phyloP scores from a whole-genome alignment of 164 flowering plant species.

The Protea cynaroides region DNA sequence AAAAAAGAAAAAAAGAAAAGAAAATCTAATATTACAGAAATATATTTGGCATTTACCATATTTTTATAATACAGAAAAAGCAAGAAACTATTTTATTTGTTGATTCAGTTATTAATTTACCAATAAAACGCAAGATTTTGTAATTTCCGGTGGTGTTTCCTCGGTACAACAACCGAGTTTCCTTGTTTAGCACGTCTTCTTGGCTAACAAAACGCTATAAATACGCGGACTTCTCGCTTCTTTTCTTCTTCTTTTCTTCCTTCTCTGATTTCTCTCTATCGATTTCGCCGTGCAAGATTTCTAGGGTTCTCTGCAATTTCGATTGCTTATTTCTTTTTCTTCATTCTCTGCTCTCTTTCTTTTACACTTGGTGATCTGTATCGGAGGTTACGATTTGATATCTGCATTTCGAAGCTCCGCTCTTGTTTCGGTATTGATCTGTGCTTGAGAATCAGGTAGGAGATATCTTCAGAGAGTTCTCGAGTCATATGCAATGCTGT shows the following conservation, averaged over 20 bases:
- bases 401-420: background rate
- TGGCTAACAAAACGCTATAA: constrained; percentile 20
- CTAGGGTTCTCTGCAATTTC: constrained; percentile 4
- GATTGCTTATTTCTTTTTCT: background rate
- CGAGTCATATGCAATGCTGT: constrained; percentile 1
- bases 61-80: background rate
- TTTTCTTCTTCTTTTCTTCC: constrained; percentile 3
- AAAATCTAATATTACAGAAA: no score
- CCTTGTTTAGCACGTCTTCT: constrained; percentile 25
- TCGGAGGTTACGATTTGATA: background rate
- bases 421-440: background rate
- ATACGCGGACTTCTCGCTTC: constrained; percentile 10
- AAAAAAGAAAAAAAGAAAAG: no score
- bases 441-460: constrained; percentile 3
- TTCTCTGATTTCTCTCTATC: background rate
- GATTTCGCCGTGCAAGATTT: background rate
- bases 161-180: constrained; percentile 31
- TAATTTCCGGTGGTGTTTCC: constrained; percentile 20
- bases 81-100: background rate
- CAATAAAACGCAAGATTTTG: background rate
- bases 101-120: background rate
- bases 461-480: background rate
- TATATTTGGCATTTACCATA: constrained; percentile 1
- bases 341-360: no score
- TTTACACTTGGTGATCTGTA: background rate